Conservation (phyloP, 768 basidiomycete species). For the Hygrophorus russula region DNA sequence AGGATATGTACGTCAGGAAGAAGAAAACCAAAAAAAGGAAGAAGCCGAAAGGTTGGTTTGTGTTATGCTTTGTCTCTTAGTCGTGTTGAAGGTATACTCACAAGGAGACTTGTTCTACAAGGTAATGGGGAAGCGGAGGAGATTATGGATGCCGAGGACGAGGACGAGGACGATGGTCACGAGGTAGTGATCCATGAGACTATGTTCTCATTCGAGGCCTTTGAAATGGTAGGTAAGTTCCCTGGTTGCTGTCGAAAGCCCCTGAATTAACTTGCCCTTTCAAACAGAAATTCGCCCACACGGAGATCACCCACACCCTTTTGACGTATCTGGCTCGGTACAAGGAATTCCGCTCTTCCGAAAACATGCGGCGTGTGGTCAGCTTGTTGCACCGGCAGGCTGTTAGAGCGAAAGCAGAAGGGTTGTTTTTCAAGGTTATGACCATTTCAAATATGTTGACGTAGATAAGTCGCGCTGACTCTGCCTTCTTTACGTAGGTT, state of each 20-base stretch:
- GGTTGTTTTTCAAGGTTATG: conserved; percentile 83
- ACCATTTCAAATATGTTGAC: conserved; percentile 13
- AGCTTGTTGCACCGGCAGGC: conserved; percentile 85
- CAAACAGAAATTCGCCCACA: conserved; percentile 76
- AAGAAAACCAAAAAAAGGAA: conserved; percentile 41
- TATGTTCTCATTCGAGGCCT: conserved; percentile 84
- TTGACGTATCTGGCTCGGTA: conserved; percentile 76
- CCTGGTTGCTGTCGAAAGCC: not conserved
- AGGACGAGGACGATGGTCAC: conserved; percentile 46
- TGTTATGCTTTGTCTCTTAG: conserved; percentile 3
- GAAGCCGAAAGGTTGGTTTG: conserved; percentile 29
- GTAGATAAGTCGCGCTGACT: conserved; percentile 12
- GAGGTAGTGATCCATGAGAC: conserved; percentile 72
- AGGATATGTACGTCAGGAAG: conserved; percentile 67
- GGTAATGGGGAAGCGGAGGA: conserved; percentile 42
- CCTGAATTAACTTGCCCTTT: conserved; percentile 2
- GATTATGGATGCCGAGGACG: conserved; percentile 60
- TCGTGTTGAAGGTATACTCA: not conserved
- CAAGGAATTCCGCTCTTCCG: conserved; percentile 66
- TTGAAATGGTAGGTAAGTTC: conserved; percentile 60
- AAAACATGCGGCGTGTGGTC: conserved; percentile 86
- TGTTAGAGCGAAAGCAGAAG: conserved; percentile 86
- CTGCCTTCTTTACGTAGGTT: conserved; percentile 41
- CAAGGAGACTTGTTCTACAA: not conserved
- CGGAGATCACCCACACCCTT: conserved; percentile 78